A percentile compares a stretch with the other conserved stretches of the same genome.
Conservation (phyloP, 257 asterid species). For the Ligustrum vulgare region DNA sequence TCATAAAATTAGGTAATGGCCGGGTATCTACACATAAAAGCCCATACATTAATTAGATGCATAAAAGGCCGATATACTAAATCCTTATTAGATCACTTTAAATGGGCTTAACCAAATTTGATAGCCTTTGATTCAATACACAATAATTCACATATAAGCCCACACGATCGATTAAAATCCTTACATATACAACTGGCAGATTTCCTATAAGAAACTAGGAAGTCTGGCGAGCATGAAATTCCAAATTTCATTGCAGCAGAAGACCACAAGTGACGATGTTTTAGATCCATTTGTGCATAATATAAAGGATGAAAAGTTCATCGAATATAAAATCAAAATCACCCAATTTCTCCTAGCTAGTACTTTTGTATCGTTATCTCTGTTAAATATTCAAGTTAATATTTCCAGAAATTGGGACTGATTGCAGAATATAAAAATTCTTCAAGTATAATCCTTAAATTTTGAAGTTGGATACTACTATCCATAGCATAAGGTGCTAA, state of each 20-base stretch:
- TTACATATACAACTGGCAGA: background rate
- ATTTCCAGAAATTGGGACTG: background rate
- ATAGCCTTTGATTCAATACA: no score
- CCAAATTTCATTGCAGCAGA: background rate
- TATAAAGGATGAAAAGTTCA: background rate
- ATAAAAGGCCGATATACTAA: no score
- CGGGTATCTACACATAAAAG: no score
- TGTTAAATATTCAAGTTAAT: background rate
- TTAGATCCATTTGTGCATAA: background rate
- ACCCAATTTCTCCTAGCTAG: background rate
- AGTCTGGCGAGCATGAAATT: background rate
- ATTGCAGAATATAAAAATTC: background rate
- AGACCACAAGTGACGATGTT: background rate
- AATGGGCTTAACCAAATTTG: no score
- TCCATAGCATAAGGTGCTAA: no score
- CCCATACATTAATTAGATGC: no score
- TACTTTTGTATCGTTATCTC: background rate
- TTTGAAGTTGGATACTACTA: background rate
- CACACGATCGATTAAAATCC: no score
- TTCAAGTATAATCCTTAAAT: background rate
- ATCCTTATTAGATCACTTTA: no score
- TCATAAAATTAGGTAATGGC: no score
- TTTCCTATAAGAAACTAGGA: background rate
- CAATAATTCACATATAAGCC: no score
- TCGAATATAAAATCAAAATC: background rate